Evolutionary conservation across 768 basidiomycete genomes (phyloP).

Genomic region (Auricularia sp.): DNA sequence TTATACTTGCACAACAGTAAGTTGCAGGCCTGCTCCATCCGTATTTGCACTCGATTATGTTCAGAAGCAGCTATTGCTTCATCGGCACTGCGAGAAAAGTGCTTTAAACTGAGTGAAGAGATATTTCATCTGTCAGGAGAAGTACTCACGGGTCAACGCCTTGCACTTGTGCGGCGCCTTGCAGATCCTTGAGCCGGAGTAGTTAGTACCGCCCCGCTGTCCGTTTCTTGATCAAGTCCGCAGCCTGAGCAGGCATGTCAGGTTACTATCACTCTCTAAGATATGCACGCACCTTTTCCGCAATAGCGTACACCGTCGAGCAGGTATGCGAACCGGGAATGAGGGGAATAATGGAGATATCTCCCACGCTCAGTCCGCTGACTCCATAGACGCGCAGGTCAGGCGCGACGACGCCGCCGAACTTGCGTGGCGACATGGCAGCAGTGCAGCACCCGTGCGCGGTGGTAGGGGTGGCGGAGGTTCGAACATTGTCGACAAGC

Average conservation of each 20-base stretch:
- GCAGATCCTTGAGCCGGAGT: too few relatives aligned
- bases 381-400: slow-evolving; percentile 34
- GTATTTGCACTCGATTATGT: too few relatives aligned
- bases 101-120: too few relatives aligned
- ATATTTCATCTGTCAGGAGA: too few relatives aligned
- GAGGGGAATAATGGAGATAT: slow-evolving; percentile 14
- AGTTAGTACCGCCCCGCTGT: neutral
- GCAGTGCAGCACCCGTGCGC: slow-evolving; percentile 25
- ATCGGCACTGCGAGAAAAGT: too few relatives aligned
- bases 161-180: too few relatives aligned
- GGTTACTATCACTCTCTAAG: neutral
- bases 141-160: too few relatives aligned
- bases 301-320: slow-evolving; percentile 14
- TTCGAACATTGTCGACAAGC: slow-evolving; percentile 13
- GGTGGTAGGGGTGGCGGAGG: slow-evolving; percentile 10
- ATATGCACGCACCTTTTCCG: neutral
- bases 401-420: slow-evolving; percentile 37
- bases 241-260: slow-evolving; percentile 10
- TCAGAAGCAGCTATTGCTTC: too few relatives aligned
- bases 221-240: neutral
- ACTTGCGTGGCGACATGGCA: slow-evolving; percentile 28
- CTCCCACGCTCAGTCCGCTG: slow-evolving; percentile 28
- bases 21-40: too few relatives aligned
- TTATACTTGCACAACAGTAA: too few relatives aligned
- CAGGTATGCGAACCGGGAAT: slow-evolving; percentile 13